These are phyloP conservation scores for Gynostemma pentaphyllum DNA, from an alignment of 306 rosid genomes.

Conservation along the genomic window DNA sequence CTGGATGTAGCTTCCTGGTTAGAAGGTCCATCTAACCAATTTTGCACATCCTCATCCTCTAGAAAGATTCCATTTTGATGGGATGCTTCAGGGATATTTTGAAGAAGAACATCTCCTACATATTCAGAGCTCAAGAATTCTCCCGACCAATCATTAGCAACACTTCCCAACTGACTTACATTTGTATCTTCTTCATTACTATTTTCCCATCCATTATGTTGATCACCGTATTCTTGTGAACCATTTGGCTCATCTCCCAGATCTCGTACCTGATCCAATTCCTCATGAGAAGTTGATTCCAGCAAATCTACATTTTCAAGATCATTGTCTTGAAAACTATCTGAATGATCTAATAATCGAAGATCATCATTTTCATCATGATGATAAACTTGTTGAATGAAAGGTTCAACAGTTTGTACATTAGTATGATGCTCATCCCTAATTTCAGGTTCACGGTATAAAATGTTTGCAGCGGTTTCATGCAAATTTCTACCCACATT, in stretches of 20 bases:
- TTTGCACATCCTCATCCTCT: slow-evolving; percentile 76
- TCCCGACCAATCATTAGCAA: slow-evolving; percentile 51
- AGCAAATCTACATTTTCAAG: slow-evolving; percentile 23
- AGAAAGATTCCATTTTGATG: slow-evolving; percentile 67
- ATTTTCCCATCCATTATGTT: slow-evolving; percentile 29
- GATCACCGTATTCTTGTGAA: slow-evolving; percentile 33
- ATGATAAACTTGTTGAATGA: slow-evolving; percentile 33
- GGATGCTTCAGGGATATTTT: slow-evolving; percentile 56
- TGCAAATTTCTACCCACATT: slow-evolving; percentile 22
- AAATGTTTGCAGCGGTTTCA: slow-evolving; percentile 19
- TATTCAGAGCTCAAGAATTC: slow-evolving; percentile 41
- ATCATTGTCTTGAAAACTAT: slow-evolving; percentile 19
- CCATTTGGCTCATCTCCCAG: slow-evolving; percentile 38
- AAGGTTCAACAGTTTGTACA: slow-evolving; percentile 25
- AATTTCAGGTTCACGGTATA: slow-evolving; percentile 23
- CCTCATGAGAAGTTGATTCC: slow-evolving; percentile 36
- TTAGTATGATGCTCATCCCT: slow-evolving; percentile 24
- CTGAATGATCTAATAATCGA: slow-evolving; percentile 19
- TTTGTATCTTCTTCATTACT: slow-evolving; percentile 27
- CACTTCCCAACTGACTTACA: slow-evolving; percentile 33
- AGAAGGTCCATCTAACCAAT: slow-evolving; percentile 77
- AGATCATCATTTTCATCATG: slow-evolving; percentile 20
- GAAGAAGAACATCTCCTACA: slow-evolving; percentile 41
- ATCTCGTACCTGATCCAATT: slow-evolving; percentile 36
- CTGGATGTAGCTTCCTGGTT: slow-evolving; percentile 45